Conservation (phyloP, 768 basidiomycete genomes). For the Asterophora lycoperdoides region DNA sequence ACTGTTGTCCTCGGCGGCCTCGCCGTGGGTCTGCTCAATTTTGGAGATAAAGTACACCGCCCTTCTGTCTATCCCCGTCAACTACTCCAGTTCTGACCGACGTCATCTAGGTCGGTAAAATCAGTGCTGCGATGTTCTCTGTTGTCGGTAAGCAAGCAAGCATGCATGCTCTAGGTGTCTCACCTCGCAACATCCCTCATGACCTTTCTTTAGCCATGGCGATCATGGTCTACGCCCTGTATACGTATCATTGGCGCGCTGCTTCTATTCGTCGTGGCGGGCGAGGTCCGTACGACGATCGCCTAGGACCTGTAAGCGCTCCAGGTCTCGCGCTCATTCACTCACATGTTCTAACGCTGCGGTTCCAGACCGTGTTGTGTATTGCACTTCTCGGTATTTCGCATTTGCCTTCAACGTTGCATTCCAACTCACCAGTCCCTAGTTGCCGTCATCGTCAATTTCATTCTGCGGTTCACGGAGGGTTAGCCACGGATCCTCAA, state of each 20-base stretch:
- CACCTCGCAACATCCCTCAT: constrained; percentile 9
- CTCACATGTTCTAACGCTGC: neutral
- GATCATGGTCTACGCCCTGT: constrained; percentile 94
- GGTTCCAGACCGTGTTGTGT: constrained; percentile 71
- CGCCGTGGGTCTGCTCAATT: constrained; percentile 93
- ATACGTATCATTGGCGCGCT: constrained; percentile 96
- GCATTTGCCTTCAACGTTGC: constrained; percentile 3
- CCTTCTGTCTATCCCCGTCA: constrained; percentile 1
- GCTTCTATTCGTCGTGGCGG: constrained; percentile 88
- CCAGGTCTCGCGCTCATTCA: neutral
- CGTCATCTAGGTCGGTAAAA: constrained; percentile 75
- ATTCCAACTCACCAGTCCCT: constrained; percentile 9
- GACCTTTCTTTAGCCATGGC: constrained; percentile 70
- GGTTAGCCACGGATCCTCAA: constrained; percentile 16
- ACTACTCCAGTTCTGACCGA: neutral
- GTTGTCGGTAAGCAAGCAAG: constrained; percentile 59
- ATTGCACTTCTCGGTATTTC: constrained; percentile 70
- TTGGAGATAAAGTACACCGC: constrained; percentile 84
- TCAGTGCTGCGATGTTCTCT: constrained; percentile 96
- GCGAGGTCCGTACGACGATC: constrained; percentile 93
- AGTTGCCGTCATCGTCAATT: constrained; percentile 86
- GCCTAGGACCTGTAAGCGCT: constrained; percentile 83
- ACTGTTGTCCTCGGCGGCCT: constrained; percentile 96
- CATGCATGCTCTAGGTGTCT: constrained; percentile 5
- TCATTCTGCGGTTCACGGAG: constrained; percentile 73